Percentiles rank a stretch among this genome's conserved stretches.
Conservation (phyloP, 164 flowering plant species). For the Dillenia turbinata region DNA sequence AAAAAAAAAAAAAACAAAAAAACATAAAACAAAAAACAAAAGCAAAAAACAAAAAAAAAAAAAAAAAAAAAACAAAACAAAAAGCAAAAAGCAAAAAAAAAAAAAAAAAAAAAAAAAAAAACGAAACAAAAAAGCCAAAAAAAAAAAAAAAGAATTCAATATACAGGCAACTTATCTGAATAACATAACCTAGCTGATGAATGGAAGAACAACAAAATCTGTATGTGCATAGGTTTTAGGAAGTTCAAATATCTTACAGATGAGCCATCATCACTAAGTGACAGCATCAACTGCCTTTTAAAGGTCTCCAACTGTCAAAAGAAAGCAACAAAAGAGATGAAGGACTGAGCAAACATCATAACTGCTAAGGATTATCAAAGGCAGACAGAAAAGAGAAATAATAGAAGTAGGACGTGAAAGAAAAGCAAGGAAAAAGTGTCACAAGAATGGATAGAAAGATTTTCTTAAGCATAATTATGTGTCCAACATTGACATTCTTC, state of each 20-base stretch:
- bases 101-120: too few species aligned
- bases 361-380: background rate
- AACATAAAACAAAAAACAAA: too few species aligned
- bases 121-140: too few species aligned
- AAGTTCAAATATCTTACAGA: conserved; percentile 45
- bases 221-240: too few species aligned
- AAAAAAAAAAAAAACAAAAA: too few species aligned
- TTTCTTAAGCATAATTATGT: too few species aligned
- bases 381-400: background rate
- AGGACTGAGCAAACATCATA: too few species aligned
- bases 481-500: too few species aligned
- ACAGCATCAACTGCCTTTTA: conserved; percentile 90
- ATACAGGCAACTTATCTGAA: too few species aligned
- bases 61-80: background rate
- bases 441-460: background rate
- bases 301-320: conserved; percentile 83
- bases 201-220: background rate
- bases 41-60: background rate
- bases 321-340: background rate
- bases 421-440: background rate
- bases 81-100: background rate
- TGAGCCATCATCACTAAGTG: conserved; percentile 69
- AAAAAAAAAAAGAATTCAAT: too few species aligned
- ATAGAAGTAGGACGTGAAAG: background rate
- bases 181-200: too few species aligned